Percentiles rank a stretch among this genome's conserved stretches.
phyloP scores from a whole-genome alignment of 2,329 filamentous ascomycete genomes.

The Cucurbitaria berberidis region DNA sequence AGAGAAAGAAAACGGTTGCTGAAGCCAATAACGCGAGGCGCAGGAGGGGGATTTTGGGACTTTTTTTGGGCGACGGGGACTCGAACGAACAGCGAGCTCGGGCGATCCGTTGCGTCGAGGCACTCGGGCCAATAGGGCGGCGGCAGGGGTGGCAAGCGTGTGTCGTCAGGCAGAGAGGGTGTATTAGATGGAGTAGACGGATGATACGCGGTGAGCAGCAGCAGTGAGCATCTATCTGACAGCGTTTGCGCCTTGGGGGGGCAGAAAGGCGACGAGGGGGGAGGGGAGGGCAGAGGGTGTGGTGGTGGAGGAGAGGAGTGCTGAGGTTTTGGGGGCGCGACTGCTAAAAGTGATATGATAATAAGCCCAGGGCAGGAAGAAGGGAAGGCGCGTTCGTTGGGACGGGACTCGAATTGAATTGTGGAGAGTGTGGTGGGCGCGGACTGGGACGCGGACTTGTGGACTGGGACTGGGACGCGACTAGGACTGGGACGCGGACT shows the following conservation, averaged over 20 bases:
- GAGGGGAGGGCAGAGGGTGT: constrained; percentile 13
- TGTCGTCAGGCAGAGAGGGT: constrained; percentile 6
- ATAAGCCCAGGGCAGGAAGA: no score
- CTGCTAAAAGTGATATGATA: constrained; percentile 17
- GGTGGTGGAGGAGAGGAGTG: constrained; percentile 17
- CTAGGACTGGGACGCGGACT: constrained; percentile 2
- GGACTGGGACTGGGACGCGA: no score
- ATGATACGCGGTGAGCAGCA: no score
- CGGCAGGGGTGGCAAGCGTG: constrained; percentile 14
- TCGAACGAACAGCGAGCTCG: constrained; percentile 28
- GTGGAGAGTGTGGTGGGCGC: no score
- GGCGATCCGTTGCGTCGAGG: constrained; percentile 24
- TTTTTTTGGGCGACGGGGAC: constrained; percentile 36
- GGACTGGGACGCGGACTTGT: no score
- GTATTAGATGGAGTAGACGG: neutral
- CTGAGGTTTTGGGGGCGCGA: no score
- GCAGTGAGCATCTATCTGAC: no score
- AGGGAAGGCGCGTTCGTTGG: constrained; percentile 22
- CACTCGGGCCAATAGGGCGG: constrained; percentile 18
- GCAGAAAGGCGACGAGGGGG: neutral
- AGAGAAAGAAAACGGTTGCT: constrained; percentile 23
- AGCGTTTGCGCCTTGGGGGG: constrained; percentile 3
- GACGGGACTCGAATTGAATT: no score
- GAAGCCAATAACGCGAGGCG: constrained; percentile 37
- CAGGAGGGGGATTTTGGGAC: constrained; percentile 15